Evolutionary conservation across 176 grass and related monocot genomes (phyloP), one percentile per base, ranked within the genome.

Genomic region (Oryza glumipatula): DNA sequence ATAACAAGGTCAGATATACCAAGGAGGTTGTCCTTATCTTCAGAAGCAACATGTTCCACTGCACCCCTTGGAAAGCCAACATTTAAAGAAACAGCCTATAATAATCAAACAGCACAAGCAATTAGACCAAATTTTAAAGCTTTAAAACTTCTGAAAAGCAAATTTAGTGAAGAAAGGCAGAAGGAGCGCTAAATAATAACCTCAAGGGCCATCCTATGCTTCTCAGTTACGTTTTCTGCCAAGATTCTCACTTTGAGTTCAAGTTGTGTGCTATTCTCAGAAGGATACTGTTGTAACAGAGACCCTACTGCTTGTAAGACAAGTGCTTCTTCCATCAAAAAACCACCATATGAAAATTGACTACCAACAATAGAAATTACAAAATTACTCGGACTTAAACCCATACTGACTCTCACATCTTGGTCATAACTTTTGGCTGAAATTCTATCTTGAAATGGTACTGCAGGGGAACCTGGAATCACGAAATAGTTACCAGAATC

Each of bases 401-500:
- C 82, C 73, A 89, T 48, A 61, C 72, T 89, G 21, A 73, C 86
- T 87, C 82, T 94, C 72, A 52, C 51, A 35, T 84, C 78, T 67
- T 87, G 66, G 17, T 64, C 67, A 79, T 82, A 80, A 78, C 30
- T 72, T 82, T 76, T 82, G 26, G 73, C 69, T 72, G 73, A 69
- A 76, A 83, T 76, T 38, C 38, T 58, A 56, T 94, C 90, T 76
- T 84, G 90, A 86, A 89, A 80, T 80, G 87, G 79, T 90, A 91
- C 92, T 79, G 83, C 76, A 65, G 97, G 90, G 58, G 82, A 91
- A 72, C 94, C 97, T 81, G 94, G 94, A 94, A 99, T 92, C 33
- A 96, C 92, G 41, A 94, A 90, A 88, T 91, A 94, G 76, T 99
- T 99, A 61, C 94, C 97, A 79, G 81, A 86, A 94, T 99, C 94